Evolutionary conservation across 2,329 filamentous ascomycete genomes (phyloP), one percentile per base, ranked within the genome.

Genomic region (Colletotrichum musicola): DNA sequence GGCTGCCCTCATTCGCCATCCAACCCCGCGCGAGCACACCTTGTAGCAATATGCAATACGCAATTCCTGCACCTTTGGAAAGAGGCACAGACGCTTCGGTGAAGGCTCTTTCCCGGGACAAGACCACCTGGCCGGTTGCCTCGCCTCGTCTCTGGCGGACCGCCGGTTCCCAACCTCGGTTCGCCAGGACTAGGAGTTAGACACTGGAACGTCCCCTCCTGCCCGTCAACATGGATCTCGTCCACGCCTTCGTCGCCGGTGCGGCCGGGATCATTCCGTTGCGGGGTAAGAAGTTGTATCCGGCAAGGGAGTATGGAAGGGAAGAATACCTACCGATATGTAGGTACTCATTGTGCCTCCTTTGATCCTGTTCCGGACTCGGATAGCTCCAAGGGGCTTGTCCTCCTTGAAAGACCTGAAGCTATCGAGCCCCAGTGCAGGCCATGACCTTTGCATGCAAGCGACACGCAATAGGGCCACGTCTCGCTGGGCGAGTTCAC

Each of bases 11-110:
- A 60, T 68, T 65, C 62, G 65, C 42, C 62, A 27, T 49, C 42
- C 50, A 35, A 49, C 30, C 20, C 50, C 50, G 64, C 56, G 50
- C 54, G 65, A 25, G 40, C 27, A 62, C 47, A 56, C 65, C 20
- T 18, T n/a, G 22, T 25, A 25, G 22, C 22, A 25, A 25, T 25
- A 25, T 25, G 47, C 42, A 40, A 44, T 51, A 55, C 49, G 65
- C 47, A 35, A 56, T 35, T 25, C 50, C 42, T 25, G 38, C 49
- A 60, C 50, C 56, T 58, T 20, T 13, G 6, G 6, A 59, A 64
- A 65, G 44, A 51, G 64, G 51, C 50, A 63, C 60, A 64, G 62
- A 16, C 38, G 10, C 55, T 50, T 65, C 65, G 65, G 65, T 65
- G 62, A 65, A 35, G 35, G 14, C 38, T 38, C 9, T 55, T 20